phyloP scores from a whole-genome alignment of 2,329 filamentous ascomycete species.

The Claviceps arundinis region DNA sequence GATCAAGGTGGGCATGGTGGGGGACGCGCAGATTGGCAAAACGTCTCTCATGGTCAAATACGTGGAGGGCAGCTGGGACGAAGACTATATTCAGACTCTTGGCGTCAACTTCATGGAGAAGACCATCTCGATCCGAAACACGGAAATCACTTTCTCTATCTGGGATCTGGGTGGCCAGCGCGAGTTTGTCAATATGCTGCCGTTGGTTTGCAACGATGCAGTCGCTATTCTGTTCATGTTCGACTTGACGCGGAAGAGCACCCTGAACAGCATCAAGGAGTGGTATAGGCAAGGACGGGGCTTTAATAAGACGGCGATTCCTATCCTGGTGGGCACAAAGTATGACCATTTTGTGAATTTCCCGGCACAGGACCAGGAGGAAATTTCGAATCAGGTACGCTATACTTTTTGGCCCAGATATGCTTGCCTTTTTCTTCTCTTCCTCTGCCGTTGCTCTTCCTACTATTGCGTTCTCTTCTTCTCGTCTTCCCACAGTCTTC shows the following conservation, averaged over 20 bases:
- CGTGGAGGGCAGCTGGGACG: constrained; percentile 97
- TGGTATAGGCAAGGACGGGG: constrained; percentile 97
- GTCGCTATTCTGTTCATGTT: constrained; percentile 99
- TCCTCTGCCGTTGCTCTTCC: too few species aligned
- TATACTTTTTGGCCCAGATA: too few species aligned
- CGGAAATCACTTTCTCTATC: constrained; percentile 98
- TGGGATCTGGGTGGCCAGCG: constrained; percentile 97
- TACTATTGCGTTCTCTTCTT: background rate
- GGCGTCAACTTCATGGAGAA: constrained; percentile 99
- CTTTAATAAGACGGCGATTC: constrained; percentile 99
- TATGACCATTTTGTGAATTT: constrained; percentile 99
- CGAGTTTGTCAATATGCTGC: constrained; percentile 99
- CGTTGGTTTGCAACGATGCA: constrained; percentile 97
- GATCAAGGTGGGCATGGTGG: constrained; percentile 99
- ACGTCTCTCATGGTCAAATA: constrained; percentile 99
- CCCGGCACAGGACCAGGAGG: constrained; percentile 90
- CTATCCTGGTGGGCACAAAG: constrained; percentile 92
- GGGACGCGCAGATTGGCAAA: constrained; percentile 97
- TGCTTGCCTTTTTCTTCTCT: constrained; percentile 2
- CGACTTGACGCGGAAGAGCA: constrained; percentile 94
- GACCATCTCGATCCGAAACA: constrained; percentile 98
- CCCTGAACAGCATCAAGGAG: constrained; percentile 97
- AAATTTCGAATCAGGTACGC: constrained; percentile 84
- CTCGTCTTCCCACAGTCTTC: background rate
- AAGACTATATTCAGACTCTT: constrained; percentile 97